These are phyloP conservation scores for Pythium pectinolyticum DNA, from an alignment of 352 stramenopile species.

Conservation along the genomic window DNA sequence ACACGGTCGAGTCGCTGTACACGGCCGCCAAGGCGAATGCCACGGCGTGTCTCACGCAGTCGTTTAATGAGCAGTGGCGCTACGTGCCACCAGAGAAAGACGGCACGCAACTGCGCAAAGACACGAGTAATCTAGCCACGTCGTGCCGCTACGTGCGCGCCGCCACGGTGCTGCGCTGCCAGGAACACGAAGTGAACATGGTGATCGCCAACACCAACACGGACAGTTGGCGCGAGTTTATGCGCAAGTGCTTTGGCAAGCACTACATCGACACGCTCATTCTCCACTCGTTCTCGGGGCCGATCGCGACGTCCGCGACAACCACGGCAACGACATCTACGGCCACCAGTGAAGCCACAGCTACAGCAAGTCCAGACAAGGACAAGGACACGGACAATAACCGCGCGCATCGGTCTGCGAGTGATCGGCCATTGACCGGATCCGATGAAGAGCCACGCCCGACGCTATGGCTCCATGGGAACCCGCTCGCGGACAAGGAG, in stretches of 20 bases:
- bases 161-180: constrained; percentile 67
- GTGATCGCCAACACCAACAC: constrained; percentile 69
- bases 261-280: constrained; percentile 78
- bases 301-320: background rate
- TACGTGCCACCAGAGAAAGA: constrained; percentile 81
- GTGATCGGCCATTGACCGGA: constrained; percentile 9
- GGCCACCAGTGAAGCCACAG: no score
- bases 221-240: constrained; percentile 74
- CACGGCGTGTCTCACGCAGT: constrained; percentile 57
- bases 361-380: no score
- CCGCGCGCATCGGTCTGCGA: constrained; percentile 22
- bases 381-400: constrained; percentile 28
- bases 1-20: constrained; percentile 60
- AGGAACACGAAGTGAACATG: constrained; percentile 74
- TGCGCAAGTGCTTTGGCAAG: constrained; percentile 74
- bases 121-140: constrained; percentile 72
- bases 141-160: constrained; percentile 68
- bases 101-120: constrained; percentile 77
- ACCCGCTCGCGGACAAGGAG: background rate
- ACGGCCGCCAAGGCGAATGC: constrained; percentile 54
- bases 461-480: constrained; percentile 11
- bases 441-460: constrained; percentile 20
- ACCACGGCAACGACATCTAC: background rate
- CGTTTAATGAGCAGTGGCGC: constrained; percentile 80
- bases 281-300: constrained; percentile 51